phyloP scores from a whole-genome alignment of 2,329 filamentous ascomycete genomes.

The Apiospora malaysiana region DNA sequence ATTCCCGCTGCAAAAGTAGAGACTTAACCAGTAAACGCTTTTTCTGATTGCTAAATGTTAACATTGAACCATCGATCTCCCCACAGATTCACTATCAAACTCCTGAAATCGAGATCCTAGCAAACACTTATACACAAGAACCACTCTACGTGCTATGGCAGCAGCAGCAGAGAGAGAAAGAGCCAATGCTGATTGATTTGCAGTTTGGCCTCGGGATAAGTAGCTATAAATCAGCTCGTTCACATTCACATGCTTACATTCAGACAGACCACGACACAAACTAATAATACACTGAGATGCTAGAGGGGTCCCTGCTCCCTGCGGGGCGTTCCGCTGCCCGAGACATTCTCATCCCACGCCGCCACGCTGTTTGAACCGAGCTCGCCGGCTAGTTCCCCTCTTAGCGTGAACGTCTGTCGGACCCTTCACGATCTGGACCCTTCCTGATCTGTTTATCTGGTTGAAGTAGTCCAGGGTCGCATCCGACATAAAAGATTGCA shows the following conservation, averaged over 20 bases:
- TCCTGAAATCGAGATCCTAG: background rate
- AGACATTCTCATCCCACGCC: background rate
- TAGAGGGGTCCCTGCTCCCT: background rate
- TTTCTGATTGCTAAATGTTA: background rate
- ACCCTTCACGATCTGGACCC: constrained; percentile 2
- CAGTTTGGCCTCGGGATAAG: background rate
- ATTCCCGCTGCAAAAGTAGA: background rate
- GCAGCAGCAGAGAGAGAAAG: background rate
- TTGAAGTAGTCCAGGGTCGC: background rate
- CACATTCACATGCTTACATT: background rate
- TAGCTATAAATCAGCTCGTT: background rate
- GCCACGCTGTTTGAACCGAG: background rate
- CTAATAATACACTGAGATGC: background rate
- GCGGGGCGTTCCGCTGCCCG: constrained; percentile 3
- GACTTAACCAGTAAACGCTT: background rate
- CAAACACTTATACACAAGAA: background rate
- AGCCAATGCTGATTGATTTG: background rate
- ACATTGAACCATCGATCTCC: background rate
- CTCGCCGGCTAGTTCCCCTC: background rate
- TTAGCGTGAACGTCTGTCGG: background rate
- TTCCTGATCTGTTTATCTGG: background rate
- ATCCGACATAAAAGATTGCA: background rate
- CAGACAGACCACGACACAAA: background rate
- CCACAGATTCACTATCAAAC: background rate
- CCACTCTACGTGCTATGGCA: background rate